These are phyloP conservation scores for Chrysosporium queenslandicum DNA, from an alignment of 2,329 filamentous ascomycete species.

Conservation along the genomic window DNA sequence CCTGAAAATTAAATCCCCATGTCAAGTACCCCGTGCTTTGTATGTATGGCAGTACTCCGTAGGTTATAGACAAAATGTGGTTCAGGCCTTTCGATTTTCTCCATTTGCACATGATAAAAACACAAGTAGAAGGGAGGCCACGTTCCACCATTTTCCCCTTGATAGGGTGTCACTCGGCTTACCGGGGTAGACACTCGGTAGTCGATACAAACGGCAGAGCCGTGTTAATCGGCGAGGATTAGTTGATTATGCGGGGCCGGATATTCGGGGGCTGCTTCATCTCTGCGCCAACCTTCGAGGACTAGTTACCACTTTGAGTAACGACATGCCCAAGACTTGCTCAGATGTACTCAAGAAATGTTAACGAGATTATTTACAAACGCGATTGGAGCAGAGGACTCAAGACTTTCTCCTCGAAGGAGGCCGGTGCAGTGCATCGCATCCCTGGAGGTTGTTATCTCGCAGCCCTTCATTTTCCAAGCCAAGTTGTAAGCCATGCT, in stretches of 20 bases:
- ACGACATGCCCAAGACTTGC: not conserved
- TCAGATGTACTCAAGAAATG: not conserved
- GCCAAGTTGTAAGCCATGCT: too few relatives aligned
- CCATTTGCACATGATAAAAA: not conserved
- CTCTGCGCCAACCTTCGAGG: not conserved
- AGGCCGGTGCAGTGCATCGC: too few relatives aligned
- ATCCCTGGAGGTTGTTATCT: too few relatives aligned
- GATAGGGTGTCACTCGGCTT: constrained; percentile 9
- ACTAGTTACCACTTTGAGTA: not conserved
- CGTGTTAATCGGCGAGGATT: not conserved
- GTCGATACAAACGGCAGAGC: not conserved
- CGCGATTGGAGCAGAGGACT: not conserved
- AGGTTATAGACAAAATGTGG: too few relatives aligned
- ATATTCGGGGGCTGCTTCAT: not conserved
- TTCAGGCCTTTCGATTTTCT: too few relatives aligned
- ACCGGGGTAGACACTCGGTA: not conserved
- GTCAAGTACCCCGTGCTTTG: not conserved
- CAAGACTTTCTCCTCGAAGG: not conserved
- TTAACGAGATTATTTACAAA: not conserved
- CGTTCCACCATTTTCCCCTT: not conserved
- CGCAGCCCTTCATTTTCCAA: too few relatives aligned
- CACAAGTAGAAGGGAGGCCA: not conserved
- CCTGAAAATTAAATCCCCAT: not conserved
- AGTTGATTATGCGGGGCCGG: not conserved
- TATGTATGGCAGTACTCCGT: too few relatives aligned